Evolutionary conservation across 768 basidiomycete genomes (phyloP), one percentile per base, ranked within the genome.

Genomic region (Boletus subcaerulescens): DNA sequence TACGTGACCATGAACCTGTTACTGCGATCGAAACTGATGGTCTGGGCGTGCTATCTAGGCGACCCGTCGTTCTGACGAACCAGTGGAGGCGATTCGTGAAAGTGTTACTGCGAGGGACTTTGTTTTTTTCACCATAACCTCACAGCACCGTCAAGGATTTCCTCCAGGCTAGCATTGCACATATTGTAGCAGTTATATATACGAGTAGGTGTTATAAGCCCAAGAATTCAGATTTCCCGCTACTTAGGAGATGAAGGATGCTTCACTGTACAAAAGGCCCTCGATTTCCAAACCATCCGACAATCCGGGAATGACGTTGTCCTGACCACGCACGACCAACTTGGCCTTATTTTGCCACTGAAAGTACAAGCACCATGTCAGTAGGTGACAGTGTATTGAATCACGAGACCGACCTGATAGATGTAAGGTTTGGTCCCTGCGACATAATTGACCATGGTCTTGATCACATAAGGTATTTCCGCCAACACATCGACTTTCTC

Each of bases 401-500:
- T 7, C 4, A 20, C 18, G 50, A 49, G 39, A 74, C 84, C 51
- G 50, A 89, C 93, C 82, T 95, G 92, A 72, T 96, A 97, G 69
- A 96, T 89, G 70, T 86, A 95, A 0, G 93, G 96, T 71, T 95
- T 94, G 20, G 91, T 93, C 39, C 92, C 90, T 38, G 94, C 85
- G 36, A 93, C 93, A 64, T 96, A 96, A 65, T 87, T 92, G 60
- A 99, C 86, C 57, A 93, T 87, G 71, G 93, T 84, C 77, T 93
- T 93, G 69, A 99, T 74, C 51, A 96, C 85, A 56, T 87, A 86
- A 12, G 97, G 97, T 59, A 97, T 91, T 76, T 99, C 95, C 6
- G 90, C 94, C 10, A 99, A 80, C 3, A 98, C 85, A 65, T 99
- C 94, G 26, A 98, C 91, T 72, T 96, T 94, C 71, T 93, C 91